These are phyloP conservation scores for Flueggea neowawraea DNA, from an alignment of 441 rosid genomes.

Conservation along the genomic window DNA sequence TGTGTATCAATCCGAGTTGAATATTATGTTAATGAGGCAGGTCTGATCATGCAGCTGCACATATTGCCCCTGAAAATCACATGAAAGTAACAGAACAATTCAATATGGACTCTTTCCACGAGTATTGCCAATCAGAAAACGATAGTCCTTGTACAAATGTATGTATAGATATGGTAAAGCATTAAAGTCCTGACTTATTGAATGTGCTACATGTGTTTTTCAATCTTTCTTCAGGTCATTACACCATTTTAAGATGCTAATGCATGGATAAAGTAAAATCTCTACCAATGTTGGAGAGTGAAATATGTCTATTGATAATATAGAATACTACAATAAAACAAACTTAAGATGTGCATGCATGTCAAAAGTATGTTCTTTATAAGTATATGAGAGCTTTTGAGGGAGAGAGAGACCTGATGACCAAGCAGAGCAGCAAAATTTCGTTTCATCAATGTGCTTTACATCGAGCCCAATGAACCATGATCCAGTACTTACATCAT, in stretches of 20 bases:
- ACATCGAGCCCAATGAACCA: constrained; percentile 98
- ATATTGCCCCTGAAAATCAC: constrained; percentile 30
- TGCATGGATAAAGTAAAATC: too few species aligned
- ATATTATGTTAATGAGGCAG: not conserved
- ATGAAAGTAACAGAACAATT: not conserved
- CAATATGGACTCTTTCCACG: not conserved
- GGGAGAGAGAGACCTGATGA: constrained; percentile 49
- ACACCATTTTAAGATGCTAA: too few species aligned
- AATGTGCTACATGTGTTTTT: too few species aligned
- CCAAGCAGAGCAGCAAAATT: constrained; percentile 96
- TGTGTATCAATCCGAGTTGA: not conserved
- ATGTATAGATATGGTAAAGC: too few species aligned
- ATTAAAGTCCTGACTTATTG: too few species aligned
- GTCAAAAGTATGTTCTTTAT: not conserved
- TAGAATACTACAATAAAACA: not conserved
- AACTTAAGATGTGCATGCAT: not conserved
- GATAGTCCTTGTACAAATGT: too few species aligned
- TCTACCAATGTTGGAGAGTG: too few species aligned
- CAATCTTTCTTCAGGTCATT: too few species aligned
- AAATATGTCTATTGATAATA: too few species aligned
- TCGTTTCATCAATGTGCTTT: constrained; percentile 68
- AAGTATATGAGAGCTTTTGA: not conserved
- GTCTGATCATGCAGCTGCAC: constrained; percentile 34
- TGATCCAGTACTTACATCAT: constrained; percentile 84
- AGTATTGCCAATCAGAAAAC: not conserved